Evolutionary conservation across 768 basidiomycete genomes (phyloP), one percentile per base, ranked within the genome.

Genomic region (Fomitopsis pulvina): DNA sequence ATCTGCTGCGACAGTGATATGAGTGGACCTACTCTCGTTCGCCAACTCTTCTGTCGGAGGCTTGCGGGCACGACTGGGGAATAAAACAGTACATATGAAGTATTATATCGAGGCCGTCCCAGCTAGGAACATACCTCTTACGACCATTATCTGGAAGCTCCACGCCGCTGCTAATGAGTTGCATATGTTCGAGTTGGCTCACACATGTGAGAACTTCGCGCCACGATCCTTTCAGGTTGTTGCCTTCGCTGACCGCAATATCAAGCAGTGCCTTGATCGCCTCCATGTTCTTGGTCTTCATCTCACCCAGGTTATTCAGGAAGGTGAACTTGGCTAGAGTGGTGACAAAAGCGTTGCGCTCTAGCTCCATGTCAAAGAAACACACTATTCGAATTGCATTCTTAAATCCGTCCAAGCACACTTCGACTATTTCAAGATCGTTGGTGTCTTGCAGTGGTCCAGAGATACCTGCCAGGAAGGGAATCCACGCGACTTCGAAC

Each of bases 401-500:
- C 68, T 90, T 92, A 76, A 99, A 94, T 11, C 96, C 96, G 52
- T 97, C 92, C 48, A 99, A 71, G 63, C 93, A 95, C 12, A 93
- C 72, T 52, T 91, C 87, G 53, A 98, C 90, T 16, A 93, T 72
- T 62, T 95, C 94, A 41, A 93, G 71, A 66, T 96, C 94, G 61
- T 97, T 92, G 1, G 93, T 92, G 51, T 93, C 90, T 65, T 98
- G 96, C 39, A 98, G 74, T 14, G 93, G 95, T 0, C 83, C 91
- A 8, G 96, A 98, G 25, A 98, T 74, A 10, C 93, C 94, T 12
- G 96, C 95, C 21, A 99, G 77, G 68, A 97, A 94, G 1, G 96
- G 84, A 71, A 98, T 98, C 96, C 96, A 99, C 20, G 92, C 94
- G 6, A 97, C 94, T 67, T 98, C 95, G 59, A 99, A 96, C 96